These are phyloP conservation scores for Phlebiopsis flavidoalba DNA, from an alignment of 768 basidiomycete species.

Conservation along the genomic window DNA sequence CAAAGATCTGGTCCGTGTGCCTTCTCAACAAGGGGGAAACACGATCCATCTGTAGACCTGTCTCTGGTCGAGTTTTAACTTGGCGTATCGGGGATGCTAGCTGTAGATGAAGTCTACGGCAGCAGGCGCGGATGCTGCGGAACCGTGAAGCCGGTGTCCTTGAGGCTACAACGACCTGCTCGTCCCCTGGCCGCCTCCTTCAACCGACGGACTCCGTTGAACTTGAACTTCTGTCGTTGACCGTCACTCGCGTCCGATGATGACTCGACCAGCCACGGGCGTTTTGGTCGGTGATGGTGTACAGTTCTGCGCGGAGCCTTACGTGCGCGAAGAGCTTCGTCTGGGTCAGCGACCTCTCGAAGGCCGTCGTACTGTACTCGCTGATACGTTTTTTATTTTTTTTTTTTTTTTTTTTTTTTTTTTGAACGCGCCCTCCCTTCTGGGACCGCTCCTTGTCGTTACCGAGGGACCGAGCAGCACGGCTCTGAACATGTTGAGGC, in stretches of 20 bases:
- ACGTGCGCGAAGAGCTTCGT: constrained; percentile 35
- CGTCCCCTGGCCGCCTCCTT: constrained; percentile 15
- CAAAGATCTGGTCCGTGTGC: constrained; percentile 21
- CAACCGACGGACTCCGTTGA: constrained; percentile 30
- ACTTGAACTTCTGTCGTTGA: constrained; percentile 47
- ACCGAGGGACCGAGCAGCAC: constrained; percentile 20
- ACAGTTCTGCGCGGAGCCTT: no score
- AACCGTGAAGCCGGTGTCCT: constrained; percentile 27
- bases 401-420: no score
- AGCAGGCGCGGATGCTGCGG: constrained; percentile 19
- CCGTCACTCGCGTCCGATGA: constrained; percentile 35
- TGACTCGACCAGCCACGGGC: constrained; percentile 43
- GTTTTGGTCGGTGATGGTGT: constrained; percentile 25
- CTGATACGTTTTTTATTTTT: no score
- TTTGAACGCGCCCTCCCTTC: constrained; percentile 23
- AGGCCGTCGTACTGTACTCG: constrained; percentile 19
- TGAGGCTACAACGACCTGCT: constrained; percentile 22
- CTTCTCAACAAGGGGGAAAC: constrained; percentile 27
- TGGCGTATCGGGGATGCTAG: constrained; percentile 24
- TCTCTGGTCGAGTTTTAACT: constrained; percentile 16
- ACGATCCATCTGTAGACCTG: no score
- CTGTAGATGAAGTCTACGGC: constrained; percentile 27
- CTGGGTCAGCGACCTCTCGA: constrained; percentile 12
- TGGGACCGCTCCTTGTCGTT: constrained; percentile 16
- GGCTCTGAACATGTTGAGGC: constrained; percentile 23